Evolutionary conservation across 1,284 basidiomycete genomes (phyloP), one percentile per base, ranked within the genome.

Genomic region (Flammula alnicola): DNA sequence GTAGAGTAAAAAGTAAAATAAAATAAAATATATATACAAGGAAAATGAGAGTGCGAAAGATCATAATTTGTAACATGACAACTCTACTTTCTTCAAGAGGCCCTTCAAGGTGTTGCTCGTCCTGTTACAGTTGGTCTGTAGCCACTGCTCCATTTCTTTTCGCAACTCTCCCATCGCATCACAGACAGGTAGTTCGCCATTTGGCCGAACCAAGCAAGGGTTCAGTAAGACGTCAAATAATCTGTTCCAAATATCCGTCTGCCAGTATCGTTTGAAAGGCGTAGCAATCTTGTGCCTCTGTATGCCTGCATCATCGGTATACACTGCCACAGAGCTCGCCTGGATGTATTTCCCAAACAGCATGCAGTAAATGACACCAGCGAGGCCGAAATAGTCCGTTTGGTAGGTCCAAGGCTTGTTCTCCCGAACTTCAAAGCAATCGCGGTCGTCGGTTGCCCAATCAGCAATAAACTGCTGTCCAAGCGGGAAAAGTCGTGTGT

Each of bases 261-360:
- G 95, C 93, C 97, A 98, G 71, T 99, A 99, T 56, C 97, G 77
- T 69, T 95, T 96, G 60, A 98, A 79, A 16, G 89, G 81, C 32
- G 87, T 84, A 17, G 83, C 76, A 40, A 96, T 80, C 73, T 81
- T 89, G 71, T 84, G 79, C 45, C 78, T 69, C 27, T 57, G 46
- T 29, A 68, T 63, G 19, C 66, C 66, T 11, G 67, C 68, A 3
- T 71, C 67, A 11, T 58, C 63, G 2, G 65, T 55, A 4, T 66
- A 63, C 9, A 68, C 62, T 14, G 66, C 69, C 33, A 89, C 71
- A 5, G 84, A 76, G 38, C 76, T 78, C 3, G 81, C 83, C 60
- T 91, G 86, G 65, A 98, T 93, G 73, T 98, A 97, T 70, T 92
- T 93, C 19, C 96, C 96, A 64, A 95, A 98, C 20, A 99, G 80